Conservation (phyloP, 2,329 filamentous ascomycete genomes). For the Trichophyton equinum region DNA sequence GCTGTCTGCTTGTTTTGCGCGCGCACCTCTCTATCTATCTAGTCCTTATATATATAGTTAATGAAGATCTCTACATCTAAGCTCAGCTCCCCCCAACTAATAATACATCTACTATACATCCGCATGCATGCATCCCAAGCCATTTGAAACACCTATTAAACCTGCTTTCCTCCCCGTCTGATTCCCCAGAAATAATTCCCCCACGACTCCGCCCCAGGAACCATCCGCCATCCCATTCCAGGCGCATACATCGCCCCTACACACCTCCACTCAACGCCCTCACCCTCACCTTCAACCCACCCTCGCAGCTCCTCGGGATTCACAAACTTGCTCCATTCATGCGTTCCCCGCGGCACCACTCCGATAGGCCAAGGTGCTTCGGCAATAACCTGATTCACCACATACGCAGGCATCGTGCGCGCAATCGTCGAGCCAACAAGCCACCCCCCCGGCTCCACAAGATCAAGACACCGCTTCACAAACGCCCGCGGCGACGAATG, state of each 20-base stretch:
- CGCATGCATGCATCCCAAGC: too few species aligned
- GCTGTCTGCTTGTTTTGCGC: too few species aligned
- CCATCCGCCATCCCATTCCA: slow-evolving; percentile 76
- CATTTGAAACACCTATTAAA: background rate
- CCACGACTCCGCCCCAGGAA: slow-evolving; percentile 66
- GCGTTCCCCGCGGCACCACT: slow-evolving; percentile 83
- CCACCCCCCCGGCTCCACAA: slow-evolving; percentile 86
- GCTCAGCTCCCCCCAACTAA: background rate
- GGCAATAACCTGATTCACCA: slow-evolving; percentile 83
- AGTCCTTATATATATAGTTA: background rate
- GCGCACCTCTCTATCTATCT: too few species aligned
- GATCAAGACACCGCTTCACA: slow-evolving; percentile 41
- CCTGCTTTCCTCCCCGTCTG: slow-evolving; percentile 36
- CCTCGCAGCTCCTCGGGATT: slow-evolving; percentile 46
- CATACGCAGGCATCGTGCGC: slow-evolving; percentile 73
- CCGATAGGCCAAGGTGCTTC: slow-evolving; percentile 59
- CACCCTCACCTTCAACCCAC: slow-evolving; percentile 36
- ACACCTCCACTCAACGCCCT: slow-evolving; percentile 43
- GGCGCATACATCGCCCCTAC: slow-evolving; percentile 86
- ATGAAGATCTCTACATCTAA: background rate
- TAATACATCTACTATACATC: too few species aligned
- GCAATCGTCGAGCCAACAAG: slow-evolving; percentile 86
- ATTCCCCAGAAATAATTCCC: slow-evolving; percentile 97
- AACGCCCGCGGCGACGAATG: slow-evolving; percentile 60
- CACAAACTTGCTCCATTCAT: slow-evolving; percentile 94